Percentiles rank a stretch among this genome's conserved stretches.
Evolutionary conservation across 2,329 filamentous ascomycete genomes (phyloP).

Genomic region (Epichloe uncinata): DNA sequence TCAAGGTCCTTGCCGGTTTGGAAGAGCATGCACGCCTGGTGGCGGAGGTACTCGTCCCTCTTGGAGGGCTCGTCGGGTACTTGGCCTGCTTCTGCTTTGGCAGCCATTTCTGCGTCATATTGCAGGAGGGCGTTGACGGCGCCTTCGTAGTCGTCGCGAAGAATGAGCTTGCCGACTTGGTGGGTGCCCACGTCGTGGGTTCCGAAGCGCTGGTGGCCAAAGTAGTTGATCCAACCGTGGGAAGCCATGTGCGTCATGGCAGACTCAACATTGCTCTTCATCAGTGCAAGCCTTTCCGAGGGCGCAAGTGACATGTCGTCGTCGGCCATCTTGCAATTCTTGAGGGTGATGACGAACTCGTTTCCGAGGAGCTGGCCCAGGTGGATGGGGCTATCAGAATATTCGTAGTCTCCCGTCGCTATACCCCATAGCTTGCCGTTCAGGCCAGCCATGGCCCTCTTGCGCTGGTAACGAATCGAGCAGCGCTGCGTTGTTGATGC

Average conservation of each 20-base stretch:
- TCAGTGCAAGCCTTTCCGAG: constrained; percentile 16
- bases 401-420: constrained; percentile 68
- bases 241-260: constrained; percentile 54
- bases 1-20: constrained; percentile 42
- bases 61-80: constrained; percentile 37
- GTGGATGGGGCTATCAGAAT: constrained; percentile 56
- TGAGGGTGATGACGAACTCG: constrained; percentile 82
- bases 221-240: constrained; percentile 93
- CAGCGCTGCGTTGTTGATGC: constrained; percentile 77
- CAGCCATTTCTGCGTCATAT: constrained; percentile 51
- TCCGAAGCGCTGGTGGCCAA: constrained; percentile 92
- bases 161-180: constrained; percentile 68
- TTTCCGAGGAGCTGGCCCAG: constrained; percentile 81
- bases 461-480: constrained; percentile 42
- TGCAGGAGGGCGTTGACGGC: constrained; percentile 67
- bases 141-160: constrained; percentile 67
- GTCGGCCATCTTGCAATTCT: constrained; percentile 57
- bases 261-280: constrained; percentile 31
- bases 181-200: constrained; percentile 80
- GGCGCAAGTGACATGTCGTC: constrained; percentile 17
- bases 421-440: constrained; percentile 50
- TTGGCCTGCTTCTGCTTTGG: constrained; percentile 26
- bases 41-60: constrained; percentile 66
- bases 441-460: constrained; percentile 49
- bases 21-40: constrained; percentile 67